Base-by-base conservation (phyloP, 208 protist genomes). In the Leishmania tropica region DNA sequence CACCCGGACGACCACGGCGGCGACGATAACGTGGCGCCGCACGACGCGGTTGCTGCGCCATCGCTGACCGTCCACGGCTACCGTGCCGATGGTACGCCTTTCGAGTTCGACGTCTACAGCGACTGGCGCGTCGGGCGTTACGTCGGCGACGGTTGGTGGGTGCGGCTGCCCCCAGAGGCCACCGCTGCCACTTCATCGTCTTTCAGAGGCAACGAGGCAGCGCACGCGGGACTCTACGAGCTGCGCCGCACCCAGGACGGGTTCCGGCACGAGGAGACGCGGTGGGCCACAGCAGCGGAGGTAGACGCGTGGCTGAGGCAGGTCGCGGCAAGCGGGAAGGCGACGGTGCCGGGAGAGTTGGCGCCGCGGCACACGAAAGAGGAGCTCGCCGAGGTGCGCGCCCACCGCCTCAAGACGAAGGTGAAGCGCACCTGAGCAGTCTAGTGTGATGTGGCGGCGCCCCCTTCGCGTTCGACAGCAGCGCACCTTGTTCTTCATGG, bases 71-170 rank as follows among this genome's bases (percentile, higher is more conserved):
- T 90, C 47, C 88, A 90, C 80, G 93, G 93, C 13, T 81, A 60
- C 45, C 90, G 88, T 31, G 87, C 85, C 0, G 86, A 94, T 70
- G 86, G 89, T 68, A 47, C 70, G 28, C 67, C 89, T 6, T 96
- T 90, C 73, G 79, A 60, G 47, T 94, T 94, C 75, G 78, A 86
- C 62, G 54, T 81, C 48, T 81, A 78, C 53, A 73, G 60, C 73
- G 82, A 88, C 60, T 60, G 68, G 24, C 79, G 86, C 48, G 53
- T 96, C 1, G 93, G 93, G 13, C 89, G 91, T 53, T 72, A 85
- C 60, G 60, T 94, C 21, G 89, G 89, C 13, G 87, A 92, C 21
- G 87, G 86, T 48, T 96, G 93, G 93, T 96, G 93, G 91, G 89
- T 94, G 68, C 87, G 84, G 56, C 67, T 92, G 72, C 87, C 89